These are phyloP conservation scores for Backusella sp. DNA, from an alignment of 192 early-diverging fungal species.

Conservation along the genomic window DNA sequence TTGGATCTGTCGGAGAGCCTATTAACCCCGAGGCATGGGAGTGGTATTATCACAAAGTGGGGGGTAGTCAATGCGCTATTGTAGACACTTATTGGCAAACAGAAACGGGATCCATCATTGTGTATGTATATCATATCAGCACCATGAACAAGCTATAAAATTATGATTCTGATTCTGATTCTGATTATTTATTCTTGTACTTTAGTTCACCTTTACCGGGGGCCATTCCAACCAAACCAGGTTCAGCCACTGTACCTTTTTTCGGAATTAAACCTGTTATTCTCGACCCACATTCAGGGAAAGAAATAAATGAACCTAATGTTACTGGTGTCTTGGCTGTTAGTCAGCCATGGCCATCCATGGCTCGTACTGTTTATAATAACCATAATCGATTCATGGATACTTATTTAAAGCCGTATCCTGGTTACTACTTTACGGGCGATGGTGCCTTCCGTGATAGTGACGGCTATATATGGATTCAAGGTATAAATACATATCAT, in stretches of 20 bases:
- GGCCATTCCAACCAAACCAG: slow-evolving; percentile 88
- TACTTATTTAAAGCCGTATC: slow-evolving; percentile 89
- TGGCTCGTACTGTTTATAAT: slow-evolving; percentile 91
- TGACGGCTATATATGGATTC: slow-evolving; percentile 96
- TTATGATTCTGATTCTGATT: neutral
- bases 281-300: slow-evolving; percentile 81
- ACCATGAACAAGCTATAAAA: too few relatives aligned
- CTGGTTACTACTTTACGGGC: slow-evolving; percentile 94
- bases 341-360: slow-evolving; percentile 83
- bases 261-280: slow-evolving; percentile 91
- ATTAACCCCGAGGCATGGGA: slow-evolving; percentile 98
- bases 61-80: slow-evolving; percentile 81
- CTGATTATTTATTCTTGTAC: neutral
- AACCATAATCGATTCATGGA: slow-evolving; percentile 91
- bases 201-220: slow-evolving; percentile 78
- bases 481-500: slow-evolving; percentile 46
- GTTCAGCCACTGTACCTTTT: slow-evolving; percentile 94
- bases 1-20: slow-evolving; percentile 96
- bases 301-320: slow-evolving; percentile 76
- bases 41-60: slow-evolving; percentile 94
- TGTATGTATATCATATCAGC: slow-evolving; percentile 27
- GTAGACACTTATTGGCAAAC: slow-evolving; percentile 97
- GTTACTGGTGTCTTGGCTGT: slow-evolving; percentile 91
- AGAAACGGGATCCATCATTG: slow-evolving; percentile 94
- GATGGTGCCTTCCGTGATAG: slow-evolving; percentile 90